Conservation (phyloP, 331 rosid species). For the Malus hybrid region DNA sequence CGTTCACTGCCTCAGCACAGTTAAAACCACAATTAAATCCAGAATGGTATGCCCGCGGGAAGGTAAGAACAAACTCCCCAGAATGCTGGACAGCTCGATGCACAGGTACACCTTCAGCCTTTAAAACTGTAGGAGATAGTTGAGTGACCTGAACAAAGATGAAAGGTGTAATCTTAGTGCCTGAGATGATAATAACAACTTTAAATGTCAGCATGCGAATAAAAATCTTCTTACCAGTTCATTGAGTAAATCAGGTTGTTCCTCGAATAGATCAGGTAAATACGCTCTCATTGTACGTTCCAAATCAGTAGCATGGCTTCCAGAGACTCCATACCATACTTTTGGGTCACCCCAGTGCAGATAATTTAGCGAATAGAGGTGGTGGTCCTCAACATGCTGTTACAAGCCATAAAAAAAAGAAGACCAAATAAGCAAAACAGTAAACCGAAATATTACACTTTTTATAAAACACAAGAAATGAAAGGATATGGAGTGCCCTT, state of each 20-base stretch:
- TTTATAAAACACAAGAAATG: constrained; percentile 2
- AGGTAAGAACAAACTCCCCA: constrained; percentile 93
- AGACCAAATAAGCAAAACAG: neutral
- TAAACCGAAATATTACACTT: neutral
- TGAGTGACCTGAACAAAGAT: constrained; percentile 77
- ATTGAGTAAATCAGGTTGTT: constrained; percentile 86
- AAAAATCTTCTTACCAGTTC: constrained; percentile 56
- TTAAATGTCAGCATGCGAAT: neutral
- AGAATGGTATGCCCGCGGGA: constrained; percentile 95
- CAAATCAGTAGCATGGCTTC: constrained; percentile 59
- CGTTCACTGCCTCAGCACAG: constrained; percentile 99
- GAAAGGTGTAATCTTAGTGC: constrained; percentile 10
- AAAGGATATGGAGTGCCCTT: neutral
- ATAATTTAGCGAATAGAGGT: constrained; percentile 87
- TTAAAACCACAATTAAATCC: constrained; percentile 98
- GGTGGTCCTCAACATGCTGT: constrained; percentile 99
- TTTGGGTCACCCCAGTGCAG: constrained; percentile 92
- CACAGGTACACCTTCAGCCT: constrained; percentile 91
- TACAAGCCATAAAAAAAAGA: constrained; percentile 18
- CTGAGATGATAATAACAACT: neutral
- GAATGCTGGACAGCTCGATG: constrained; percentile 71
- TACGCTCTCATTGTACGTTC: constrained; percentile 79
- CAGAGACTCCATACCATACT: constrained; percentile 96
- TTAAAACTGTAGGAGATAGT: constrained; percentile 91
- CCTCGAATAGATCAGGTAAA: constrained; percentile 83